Conservation (phyloP, 768 basidiomycete species). For the Udeniomyces megalosporus region DNA sequence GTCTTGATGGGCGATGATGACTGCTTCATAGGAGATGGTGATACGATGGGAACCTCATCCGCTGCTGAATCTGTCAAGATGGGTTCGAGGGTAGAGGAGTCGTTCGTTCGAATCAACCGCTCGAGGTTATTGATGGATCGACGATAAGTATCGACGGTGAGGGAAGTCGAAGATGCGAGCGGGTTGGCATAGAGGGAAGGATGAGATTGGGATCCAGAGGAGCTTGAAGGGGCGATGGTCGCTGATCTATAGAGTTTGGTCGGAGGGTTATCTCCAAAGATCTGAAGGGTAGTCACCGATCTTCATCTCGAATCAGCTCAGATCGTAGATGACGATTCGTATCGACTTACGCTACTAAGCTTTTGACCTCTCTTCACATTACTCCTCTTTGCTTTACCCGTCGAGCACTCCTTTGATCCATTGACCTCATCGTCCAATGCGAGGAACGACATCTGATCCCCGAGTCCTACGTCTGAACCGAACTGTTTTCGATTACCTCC, state of each 20-base stretch:
- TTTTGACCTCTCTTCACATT: background rate
- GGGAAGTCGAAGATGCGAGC: too few relatives aligned
- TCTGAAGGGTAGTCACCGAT: background rate
- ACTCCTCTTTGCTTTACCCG: background rate
- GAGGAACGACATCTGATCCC: too few relatives aligned
- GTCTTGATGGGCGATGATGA: too few relatives aligned
- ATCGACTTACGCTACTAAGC: background rate
- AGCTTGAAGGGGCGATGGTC: background rate
- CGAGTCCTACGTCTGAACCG: background rate
- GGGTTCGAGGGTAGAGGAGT: too few relatives aligned
- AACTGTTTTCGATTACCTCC: background rate
- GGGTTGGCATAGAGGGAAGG: too few relatives aligned
- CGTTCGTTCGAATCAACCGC: too few relatives aligned
- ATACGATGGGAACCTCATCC: too few relatives aligned
- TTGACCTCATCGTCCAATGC: background rate
- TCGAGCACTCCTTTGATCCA: background rate
- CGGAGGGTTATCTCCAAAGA: background rate
- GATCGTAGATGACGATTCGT: background rate
- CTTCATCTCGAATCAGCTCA: background rate
- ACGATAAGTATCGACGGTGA: too few relatives aligned
- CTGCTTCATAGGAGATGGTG: too few relatives aligned
- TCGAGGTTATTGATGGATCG: too few relatives aligned
- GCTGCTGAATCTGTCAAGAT: too few relatives aligned
- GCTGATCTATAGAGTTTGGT: background rate
- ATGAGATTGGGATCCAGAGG: too few relatives aligned